Conservation (phyloP, 2,329 filamentous ascomycete species). For the Trichoderma gracile region DNA sequence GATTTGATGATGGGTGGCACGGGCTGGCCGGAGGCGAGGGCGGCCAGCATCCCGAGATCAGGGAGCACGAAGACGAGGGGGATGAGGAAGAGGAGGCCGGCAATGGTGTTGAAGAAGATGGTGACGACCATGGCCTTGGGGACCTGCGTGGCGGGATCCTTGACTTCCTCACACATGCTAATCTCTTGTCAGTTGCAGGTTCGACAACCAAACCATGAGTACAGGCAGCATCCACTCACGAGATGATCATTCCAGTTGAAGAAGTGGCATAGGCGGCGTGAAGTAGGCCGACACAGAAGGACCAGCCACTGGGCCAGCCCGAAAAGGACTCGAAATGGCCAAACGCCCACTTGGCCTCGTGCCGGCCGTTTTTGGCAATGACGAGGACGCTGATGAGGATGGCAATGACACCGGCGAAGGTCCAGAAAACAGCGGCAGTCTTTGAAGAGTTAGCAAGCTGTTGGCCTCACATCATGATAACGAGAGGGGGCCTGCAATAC, state of each 20-base stretch:
- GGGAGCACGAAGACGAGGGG: constrained; percentile 70
- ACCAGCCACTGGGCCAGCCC: constrained; percentile 71
- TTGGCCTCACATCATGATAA: background rate
- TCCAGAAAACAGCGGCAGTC: constrained; percentile 75
- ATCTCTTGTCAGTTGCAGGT: background rate
- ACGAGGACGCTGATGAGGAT: constrained; percentile 63
- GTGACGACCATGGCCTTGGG: constrained; percentile 72
- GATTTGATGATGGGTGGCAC: constrained; percentile 64
- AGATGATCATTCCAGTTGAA: constrained; percentile 78
- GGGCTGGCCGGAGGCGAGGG: constrained; percentile 59
- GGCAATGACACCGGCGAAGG: constrained; percentile 68
- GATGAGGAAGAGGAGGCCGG: constrained; percentile 67
- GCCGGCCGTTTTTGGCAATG: constrained; percentile 68
- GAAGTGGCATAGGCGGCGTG: constrained; percentile 74
- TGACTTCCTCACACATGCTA: constrained; percentile 74
- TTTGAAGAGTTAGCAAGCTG: constrained; percentile 33
- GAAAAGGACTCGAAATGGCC: constrained; percentile 67
- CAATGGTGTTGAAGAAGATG: constrained; percentile 65
- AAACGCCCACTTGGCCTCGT: constrained; percentile 63
- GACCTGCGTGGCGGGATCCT: constrained; percentile 65
- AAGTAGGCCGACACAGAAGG: constrained; percentile 70
- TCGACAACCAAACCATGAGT: background rate
- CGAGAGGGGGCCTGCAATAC: background rate
- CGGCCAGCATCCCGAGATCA: constrained; percentile 56
- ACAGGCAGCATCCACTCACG: constrained; percentile 49